phyloP scores from a whole-genome alignment of 306 rosid species.

The Ammopiptanthus mongolicus region DNA sequence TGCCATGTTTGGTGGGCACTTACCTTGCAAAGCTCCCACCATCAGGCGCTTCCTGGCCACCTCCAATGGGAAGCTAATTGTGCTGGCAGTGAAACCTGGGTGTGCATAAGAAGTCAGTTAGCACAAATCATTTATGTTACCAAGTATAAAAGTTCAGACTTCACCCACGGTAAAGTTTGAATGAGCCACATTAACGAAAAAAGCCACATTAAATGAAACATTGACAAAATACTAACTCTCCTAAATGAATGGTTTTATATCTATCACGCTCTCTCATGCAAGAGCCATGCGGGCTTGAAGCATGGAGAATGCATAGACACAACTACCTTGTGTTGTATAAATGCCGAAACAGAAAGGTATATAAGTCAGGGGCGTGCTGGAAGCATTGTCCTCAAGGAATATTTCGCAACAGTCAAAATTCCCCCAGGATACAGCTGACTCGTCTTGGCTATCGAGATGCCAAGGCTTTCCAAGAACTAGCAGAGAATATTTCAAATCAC shows the following conservation, averaged over 20 bases:
- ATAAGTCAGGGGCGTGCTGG: no score
- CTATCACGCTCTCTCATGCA: neutral
- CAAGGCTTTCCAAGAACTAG: no score
- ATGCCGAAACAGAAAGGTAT: no score
- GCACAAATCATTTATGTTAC: constrained; percentile 1
- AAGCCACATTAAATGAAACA: neutral
- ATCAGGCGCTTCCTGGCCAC: constrained; percentile 95
- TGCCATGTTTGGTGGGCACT: constrained; percentile 87
- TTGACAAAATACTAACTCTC: neutral
- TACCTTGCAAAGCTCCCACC: constrained; percentile 93
- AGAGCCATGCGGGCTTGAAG: neutral
- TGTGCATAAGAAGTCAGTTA: neutral
- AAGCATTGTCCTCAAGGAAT: no score
- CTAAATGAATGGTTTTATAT: no score
- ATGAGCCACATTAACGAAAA: neutral
- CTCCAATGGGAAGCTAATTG: constrained; percentile 92
- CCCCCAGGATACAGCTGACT: no score
- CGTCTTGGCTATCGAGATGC: no score
- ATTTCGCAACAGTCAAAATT: no score
- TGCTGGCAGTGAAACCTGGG: constrained; percentile 91
- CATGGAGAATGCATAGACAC: neutral
- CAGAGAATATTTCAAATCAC: no score
- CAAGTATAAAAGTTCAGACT: neutral
- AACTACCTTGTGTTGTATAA: no score
- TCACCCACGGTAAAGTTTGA: neutral